Percentiles rank a stretch among this genome's conserved stretches.
Conservation (phyloP, 495 filamentous ascomycete species). For the Penicillium cinerascens region DNA sequence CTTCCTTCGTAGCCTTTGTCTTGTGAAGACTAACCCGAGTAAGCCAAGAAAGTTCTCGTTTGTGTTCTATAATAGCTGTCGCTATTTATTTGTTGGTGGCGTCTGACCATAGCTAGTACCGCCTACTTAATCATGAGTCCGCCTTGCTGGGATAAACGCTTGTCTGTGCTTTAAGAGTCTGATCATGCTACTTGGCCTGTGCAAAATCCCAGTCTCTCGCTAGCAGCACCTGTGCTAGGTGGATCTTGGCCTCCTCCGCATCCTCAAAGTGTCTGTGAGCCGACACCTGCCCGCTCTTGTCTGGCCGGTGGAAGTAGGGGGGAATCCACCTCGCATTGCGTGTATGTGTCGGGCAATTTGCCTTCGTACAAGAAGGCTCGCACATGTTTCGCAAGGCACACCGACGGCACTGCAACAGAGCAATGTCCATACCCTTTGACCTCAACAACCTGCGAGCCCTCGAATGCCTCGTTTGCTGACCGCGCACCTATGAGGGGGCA, state of each 20-base stretch:
- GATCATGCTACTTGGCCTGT: background rate
- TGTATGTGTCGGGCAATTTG: conserved; percentile 29
- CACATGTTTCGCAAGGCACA: conserved; percentile 34
- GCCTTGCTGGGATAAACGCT: background rate
- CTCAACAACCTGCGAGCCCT: conserved; percentile 37
- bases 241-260: conserved; percentile 10
- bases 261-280: conserved; percentile 10
- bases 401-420: conserved; percentile 36
- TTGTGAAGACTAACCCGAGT: too few relatives aligned
- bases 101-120: background rate
- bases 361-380: conserved; percentile 36
- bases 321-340: conserved; percentile 30
- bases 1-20: too few relatives aligned
- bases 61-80: too few relatives aligned
- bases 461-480: conserved; percentile 35
- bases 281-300: conserved; percentile 9
- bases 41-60: too few relatives aligned
- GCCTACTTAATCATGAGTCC: background rate
- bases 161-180: background rate
- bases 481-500: conserved; percentile 39
- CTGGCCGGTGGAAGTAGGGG: conserved; percentile 31
- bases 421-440: conserved; percentile 45
- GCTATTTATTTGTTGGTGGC: background rate
- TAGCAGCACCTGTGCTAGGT: conserved; percentile 7
- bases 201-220: conserved; percentile 6